phyloP scores from a whole-genome alignment of 345 rosid genomes.

The Combretum micranthum region DNA sequence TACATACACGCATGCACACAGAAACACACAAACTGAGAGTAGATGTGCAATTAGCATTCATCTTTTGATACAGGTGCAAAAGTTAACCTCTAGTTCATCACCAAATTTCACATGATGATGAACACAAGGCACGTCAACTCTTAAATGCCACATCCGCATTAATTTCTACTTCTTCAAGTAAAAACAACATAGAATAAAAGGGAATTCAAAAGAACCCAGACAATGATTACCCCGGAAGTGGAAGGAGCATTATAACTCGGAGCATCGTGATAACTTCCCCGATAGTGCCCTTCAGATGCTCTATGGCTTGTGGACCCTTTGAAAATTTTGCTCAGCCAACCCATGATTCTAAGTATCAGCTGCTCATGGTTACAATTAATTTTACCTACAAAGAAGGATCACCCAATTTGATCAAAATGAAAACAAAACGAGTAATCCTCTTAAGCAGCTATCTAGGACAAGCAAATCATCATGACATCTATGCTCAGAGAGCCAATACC shows the following conservation, averaged over 20 bases:
- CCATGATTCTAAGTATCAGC: slow-evolving; percentile 48
- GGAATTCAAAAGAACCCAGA: background rate
- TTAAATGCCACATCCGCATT: too few relatives aligned
- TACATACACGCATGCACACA: too few relatives aligned
- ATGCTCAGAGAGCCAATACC: too few relatives aligned
- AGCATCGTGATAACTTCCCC: slow-evolving; percentile 36
- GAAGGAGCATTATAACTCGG: slow-evolving; percentile 46
- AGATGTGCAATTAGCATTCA: too few relatives aligned
- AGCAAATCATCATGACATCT: background rate
- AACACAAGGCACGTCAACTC: too few relatives aligned
- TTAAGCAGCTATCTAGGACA: slow-evolving; percentile 2
- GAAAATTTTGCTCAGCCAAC: slow-evolving; percentile 82
- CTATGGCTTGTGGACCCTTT: slow-evolving; percentile 61
- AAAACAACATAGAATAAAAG: background rate
- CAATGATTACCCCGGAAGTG: slow-evolving; percentile 52
- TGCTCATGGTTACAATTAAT: slow-evolving; percentile 38
- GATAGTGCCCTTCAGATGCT: slow-evolving; percentile 38
- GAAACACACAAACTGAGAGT: too few relatives aligned
- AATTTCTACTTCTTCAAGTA: too few relatives aligned
- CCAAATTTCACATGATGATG: too few relatives aligned
- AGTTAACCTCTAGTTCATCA: too few relatives aligned
- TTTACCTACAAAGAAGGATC: slow-evolving; percentile 30
- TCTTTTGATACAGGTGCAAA: too few relatives aligned
- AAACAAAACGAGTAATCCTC: background rate
- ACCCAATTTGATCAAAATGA: slow-evolving; percentile 7